Conservation (phyloP, 2,329 filamentous ascomycete species). For the Leptographium lundbergii region DNA sequence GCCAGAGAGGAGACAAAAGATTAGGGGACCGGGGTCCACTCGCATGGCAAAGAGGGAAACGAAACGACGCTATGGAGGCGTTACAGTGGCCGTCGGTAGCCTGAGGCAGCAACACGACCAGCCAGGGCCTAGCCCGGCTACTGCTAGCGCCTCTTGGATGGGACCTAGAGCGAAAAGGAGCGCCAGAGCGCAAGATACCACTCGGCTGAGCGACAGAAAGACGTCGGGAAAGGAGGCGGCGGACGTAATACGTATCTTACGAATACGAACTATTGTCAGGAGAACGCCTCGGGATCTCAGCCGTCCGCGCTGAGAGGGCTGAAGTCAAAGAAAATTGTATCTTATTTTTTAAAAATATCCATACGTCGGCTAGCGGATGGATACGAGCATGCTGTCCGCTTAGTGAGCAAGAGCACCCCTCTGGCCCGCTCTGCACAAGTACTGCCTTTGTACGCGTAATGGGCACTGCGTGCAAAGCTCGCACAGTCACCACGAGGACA, state of each 20-base stretch:
- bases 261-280: not conserved
- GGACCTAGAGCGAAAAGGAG: not conserved
- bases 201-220: not conserved
- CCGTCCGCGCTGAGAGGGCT: no score
- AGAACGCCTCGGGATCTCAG: no score
- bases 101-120: not conserved
- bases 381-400: not conserved
- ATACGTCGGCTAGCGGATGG: not conserved
- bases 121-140: not conserved
- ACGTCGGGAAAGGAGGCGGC: not conserved
- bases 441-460: not conserved
- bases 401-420: not conserved
- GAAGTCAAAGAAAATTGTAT: not conserved
- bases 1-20: not conserved
- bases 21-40: not conserved
- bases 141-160: not conserved
- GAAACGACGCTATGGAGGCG: not conserved
- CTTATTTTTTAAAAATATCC: not conserved
- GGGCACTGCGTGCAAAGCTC: no score
- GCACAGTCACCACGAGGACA: no score
- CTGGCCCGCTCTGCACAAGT: not conserved
- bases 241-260: not conserved
- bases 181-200: not conserved
- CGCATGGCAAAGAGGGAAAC: not conserved
- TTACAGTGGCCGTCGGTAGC: not conserved